These are phyloP conservation scores for Ophiostoma sp. DNA, from an alignment of 2,329 filamentous ascomycete genomes.

Conservation along the genomic window DNA sequence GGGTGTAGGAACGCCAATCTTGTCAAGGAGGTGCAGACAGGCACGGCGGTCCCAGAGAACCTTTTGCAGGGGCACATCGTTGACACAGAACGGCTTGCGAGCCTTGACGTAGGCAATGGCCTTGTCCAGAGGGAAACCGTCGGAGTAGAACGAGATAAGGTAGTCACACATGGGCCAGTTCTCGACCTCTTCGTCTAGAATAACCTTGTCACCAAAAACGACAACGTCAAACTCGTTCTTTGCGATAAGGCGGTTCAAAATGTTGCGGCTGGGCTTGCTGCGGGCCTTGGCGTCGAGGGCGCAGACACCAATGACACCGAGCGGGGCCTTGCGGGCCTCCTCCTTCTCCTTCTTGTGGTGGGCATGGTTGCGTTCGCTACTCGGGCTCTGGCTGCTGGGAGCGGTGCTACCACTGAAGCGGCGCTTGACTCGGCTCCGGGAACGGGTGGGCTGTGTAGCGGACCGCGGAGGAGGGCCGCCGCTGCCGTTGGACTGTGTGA, in stretches of 20 bases:
- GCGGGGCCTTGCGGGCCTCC: slow-evolving; percentile 62
- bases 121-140: slow-evolving; percentile 95
- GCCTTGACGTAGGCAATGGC: slow-evolving; percentile 93
- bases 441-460: slow-evolving; percentile 34
- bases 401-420: slow-evolving; percentile 79
- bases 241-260: slow-evolving; percentile 85
- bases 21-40: slow-evolving; percentile 83
- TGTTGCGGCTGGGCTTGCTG: slow-evolving; percentile 95
- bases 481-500: slow-evolving; percentile 30
- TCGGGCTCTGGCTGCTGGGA: slow-evolving; percentile 78
- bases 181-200: slow-evolving; percentile 92
- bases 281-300: slow-evolving; percentile 93
- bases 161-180: slow-evolving; percentile 98
- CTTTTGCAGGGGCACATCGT: slow-evolving; percentile 96
- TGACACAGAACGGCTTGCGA: slow-evolving; percentile 94
- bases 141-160: slow-evolving; percentile 96
- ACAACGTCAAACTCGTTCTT: slow-evolving; percentile 94
- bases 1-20: slow-evolving; percentile 86
- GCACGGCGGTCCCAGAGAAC: slow-evolving; percentile 93
- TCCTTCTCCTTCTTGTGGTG: slow-evolving; percentile 58
- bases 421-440: slow-evolving; percentile 69
- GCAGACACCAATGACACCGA: slow-evolving; percentile 83
- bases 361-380: slow-evolving; percentile 59
- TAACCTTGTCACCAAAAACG: slow-evolving; percentile 98
- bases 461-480: slow-evolving; percentile 27